Conservation (phyloP, 1,284 basidiomycete species). For the Trametes polyzona region DNA sequence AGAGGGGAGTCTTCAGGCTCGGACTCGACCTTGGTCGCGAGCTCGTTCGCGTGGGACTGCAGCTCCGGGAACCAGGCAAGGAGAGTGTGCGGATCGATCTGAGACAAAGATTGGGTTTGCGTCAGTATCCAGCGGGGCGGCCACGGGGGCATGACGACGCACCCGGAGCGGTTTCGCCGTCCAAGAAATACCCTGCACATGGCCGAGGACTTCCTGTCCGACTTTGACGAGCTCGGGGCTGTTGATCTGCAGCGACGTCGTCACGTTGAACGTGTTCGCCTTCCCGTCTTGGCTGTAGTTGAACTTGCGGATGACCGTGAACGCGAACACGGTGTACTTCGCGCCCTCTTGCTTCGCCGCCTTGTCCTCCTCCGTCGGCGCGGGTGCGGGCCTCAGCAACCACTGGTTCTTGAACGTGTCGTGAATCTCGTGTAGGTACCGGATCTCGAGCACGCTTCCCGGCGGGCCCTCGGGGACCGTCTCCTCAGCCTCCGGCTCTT, state of each 20-base stretch:
- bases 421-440: slow-evolving; percentile 34
- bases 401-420: slow-evolving; percentile 33
- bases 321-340: slow-evolving; percentile 36
- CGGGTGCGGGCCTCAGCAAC: slow-evolving; percentile 32
- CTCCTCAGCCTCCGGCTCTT: slow-evolving; percentile 17
- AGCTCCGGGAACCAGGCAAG: slow-evolving; percentile 55
- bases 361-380: slow-evolving; percentile 13
- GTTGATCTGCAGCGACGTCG: slow-evolving; percentile 49
- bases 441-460: slow-evolving; percentile 34
- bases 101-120: slow-evolving; percentile 13
- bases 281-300: slow-evolving; percentile 28
- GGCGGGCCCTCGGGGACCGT: slow-evolving; percentile 29
- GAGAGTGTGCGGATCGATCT: slow-evolving; percentile 60
- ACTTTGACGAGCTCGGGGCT: slow-evolving; percentile 57
- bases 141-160: slow-evolving; percentile 7
- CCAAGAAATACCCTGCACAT: slow-evolving; percentile 62
- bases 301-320: slow-evolving; percentile 36
- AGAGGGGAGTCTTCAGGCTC: slow-evolving; percentile 42
- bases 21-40: slow-evolving; percentile 39
- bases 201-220: slow-evolving; percentile 56
- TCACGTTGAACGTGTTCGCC: slow-evolving; percentile 31
- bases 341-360: slow-evolving; percentile 23
- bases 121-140: slow-evolving; percentile 6
- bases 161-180: slow-evolving; percentile 58
- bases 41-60: slow-evolving; percentile 43